These are phyloP conservation scores for Blepharisma stoltei DNA, from an alignment of 73 alveolate genomes.

Conservation along the genomic window DNA sequence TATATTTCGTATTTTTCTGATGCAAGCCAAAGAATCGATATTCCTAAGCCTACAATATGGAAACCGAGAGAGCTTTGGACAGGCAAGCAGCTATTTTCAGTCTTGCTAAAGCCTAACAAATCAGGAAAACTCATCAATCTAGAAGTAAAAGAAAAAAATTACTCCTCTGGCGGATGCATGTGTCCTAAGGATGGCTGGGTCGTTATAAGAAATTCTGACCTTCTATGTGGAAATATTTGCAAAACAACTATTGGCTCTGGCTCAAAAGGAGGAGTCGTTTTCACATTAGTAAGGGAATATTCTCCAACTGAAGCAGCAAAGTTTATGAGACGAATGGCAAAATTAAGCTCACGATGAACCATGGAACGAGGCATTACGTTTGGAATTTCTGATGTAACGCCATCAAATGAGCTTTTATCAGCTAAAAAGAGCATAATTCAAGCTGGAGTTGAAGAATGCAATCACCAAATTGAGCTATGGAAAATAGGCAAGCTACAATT, in stretches of 20 bases:
- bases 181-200: constrained; percentile 99
- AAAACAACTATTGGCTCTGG: constrained; percentile 94
- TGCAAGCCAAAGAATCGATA: constrained; percentile 83
- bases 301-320: constrained; percentile 86
- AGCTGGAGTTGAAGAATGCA: constrained; percentile 63
- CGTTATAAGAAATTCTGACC: constrained; percentile 88
- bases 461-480: constrained; percentile 58
- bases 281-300: constrained; percentile 86
- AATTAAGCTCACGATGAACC: constrained; percentile 96
- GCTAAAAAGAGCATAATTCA: constrained; percentile 61
- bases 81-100: constrained; percentile 94
- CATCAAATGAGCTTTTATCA: constrained; percentile 62
- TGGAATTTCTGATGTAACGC: constrained; percentile 97
- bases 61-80: constrained; percentile 99
- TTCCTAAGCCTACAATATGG: constrained; percentile 97
- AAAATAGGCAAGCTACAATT: constrained; percentile 68
- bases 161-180: constrained; percentile 78
- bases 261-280: constrained; percentile 85
- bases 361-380: constrained; percentile 95
- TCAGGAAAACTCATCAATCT: constrained; percentile 80
- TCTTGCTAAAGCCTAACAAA: constrained; percentile 89
- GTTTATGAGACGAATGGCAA: constrained; percentile 97
- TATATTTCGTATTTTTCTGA: constrained; percentile 77
- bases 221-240: constrained; percentile 95
- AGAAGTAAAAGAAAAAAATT: constrained; percentile 84